Evolutionary conservation across 140 eudicot species (phyloP).

Genomic region (Anethum foeniculum): DNA sequence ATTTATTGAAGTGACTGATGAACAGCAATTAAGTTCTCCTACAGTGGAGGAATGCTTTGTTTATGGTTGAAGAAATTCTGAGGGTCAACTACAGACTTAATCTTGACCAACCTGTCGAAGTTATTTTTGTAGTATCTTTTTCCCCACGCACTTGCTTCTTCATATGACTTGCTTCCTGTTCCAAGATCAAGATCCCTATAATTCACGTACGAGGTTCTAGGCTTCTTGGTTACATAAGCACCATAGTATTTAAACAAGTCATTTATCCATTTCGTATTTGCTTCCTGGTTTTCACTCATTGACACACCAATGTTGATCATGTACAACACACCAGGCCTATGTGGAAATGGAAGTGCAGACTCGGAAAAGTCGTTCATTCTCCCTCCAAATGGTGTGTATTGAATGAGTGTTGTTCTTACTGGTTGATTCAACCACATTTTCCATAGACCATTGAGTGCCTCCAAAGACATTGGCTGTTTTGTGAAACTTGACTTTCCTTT

Average conservation of each 20-base stretch:
- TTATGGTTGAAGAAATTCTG: slow-evolving; percentile 5
- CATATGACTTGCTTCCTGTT: slow-evolving; percentile 10
- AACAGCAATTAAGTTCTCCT: no score
- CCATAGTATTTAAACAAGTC: background rate
- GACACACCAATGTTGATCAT: slow-evolving; percentile 1
- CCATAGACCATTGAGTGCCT: slow-evolving; percentile 13
- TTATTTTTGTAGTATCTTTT: no score
- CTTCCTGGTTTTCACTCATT: background rate
- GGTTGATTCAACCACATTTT: slow-evolving; percentile 7
- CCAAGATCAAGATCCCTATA: slow-evolving; percentile 20
- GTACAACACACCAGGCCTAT: slow-evolving; percentile 14
- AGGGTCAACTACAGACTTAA: slow-evolving; percentile 16
- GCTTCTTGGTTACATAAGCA: slow-evolving; percentile 11
- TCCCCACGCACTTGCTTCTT: slow-evolving; percentile 17
- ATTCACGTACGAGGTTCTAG: slow-evolving; percentile 16
- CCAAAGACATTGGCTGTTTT: background rate
- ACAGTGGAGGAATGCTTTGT: slow-evolving; percentile 10
- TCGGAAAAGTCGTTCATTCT: slow-evolving; percentile 21
- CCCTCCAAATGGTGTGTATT: slow-evolving; percentile 19
- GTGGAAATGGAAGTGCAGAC: background rate
- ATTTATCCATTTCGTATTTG: background rate
- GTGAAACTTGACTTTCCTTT: background rate
- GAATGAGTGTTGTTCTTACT: background rate
- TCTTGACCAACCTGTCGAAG: slow-evolving; percentile 10
- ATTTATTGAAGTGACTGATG: no score